phyloP scores from a whole-genome alignment of 2,329 filamentous ascomycete genomes.

The Calonectria pseudoturangicola region DNA sequence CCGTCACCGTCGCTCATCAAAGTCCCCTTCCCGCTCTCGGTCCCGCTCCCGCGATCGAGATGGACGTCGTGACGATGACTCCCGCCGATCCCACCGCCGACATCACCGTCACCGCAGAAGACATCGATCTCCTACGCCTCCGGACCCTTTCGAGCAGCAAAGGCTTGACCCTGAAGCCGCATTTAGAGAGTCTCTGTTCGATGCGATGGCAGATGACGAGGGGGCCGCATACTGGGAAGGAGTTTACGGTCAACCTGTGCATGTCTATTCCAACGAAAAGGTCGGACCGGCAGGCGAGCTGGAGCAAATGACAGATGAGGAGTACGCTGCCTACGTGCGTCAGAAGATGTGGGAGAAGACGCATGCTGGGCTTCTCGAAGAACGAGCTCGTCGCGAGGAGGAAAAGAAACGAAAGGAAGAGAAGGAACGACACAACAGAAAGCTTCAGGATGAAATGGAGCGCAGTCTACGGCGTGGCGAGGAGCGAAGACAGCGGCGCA shows the following conservation, averaged over 20 bases:
- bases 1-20: constrained; percentile 37
- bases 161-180: constrained; percentile 81
- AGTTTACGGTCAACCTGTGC: constrained; percentile 97
- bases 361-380: constrained; percentile 87
- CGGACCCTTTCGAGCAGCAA: constrained; percentile 67
- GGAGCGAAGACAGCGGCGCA: constrained; percentile 74
- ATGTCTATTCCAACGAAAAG: constrained; percentile 78
- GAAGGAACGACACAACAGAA: constrained; percentile 68
- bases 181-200: constrained; percentile 95
- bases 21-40: constrained; percentile 49
- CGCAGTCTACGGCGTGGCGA: constrained; percentile 80
- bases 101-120: constrained; percentile 59
- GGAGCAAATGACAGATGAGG: constrained; percentile 92
- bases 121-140: constrained; percentile 66
- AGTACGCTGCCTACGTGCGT: constrained; percentile 91
- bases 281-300: constrained; percentile 73
- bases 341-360: constrained; percentile 97
- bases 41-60: constrained; percentile 50
- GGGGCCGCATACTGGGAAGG: constrained; percentile 95
- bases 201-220: constrained; percentile 97
- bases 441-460: constrained; percentile 80
- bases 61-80: constrained; percentile 47
- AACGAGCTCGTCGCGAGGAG: constrained; percentile 78
- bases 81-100: constrained; percentile 49
- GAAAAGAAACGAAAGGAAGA: constrained; percentile 70